A percentile compares a stretch with the other conserved stretches of the same genome.
Conservation (phyloP, 768 basidiomycete species). For the Termitomyces heimii region DNA sequence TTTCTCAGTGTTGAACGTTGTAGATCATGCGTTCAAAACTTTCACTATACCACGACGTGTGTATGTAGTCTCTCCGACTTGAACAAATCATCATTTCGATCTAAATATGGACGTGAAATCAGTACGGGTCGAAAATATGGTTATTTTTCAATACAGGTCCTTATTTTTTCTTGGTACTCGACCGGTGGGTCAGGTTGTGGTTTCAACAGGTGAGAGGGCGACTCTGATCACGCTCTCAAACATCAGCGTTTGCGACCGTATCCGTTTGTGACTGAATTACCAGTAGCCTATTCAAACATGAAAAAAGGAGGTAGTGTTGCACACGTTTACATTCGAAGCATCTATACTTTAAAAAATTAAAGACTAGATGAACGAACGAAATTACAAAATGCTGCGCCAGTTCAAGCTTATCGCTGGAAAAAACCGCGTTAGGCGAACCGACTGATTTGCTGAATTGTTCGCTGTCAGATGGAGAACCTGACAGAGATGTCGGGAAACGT, state of each 20-base stretch:
- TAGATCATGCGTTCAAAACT: not conserved
- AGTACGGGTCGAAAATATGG: not conserved
- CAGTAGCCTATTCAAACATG: not conserved
- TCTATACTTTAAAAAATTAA: not conserved
- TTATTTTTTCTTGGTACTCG: no score
- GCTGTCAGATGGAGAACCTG: not conserved
- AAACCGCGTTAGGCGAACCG: not conserved
- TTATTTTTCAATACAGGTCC: not conserved
- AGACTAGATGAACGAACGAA: not conserved
- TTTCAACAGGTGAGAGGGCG: not conserved
- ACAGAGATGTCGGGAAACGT: not conserved
- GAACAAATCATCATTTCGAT: not conserved
- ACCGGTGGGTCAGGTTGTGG: not conserved
- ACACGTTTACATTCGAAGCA: not conserved
- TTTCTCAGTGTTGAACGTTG: not conserved
- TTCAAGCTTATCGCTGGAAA: not conserved
- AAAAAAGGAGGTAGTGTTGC: not conserved
- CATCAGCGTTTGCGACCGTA: not conserved
- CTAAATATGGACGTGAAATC: not conserved
- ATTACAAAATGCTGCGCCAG: no score
- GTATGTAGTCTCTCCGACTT: not conserved
- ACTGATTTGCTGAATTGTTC: not conserved
- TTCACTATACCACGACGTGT: not conserved
- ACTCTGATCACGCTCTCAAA: not conserved
- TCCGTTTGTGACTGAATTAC: not conserved